Base-by-base conservation (phyloP, 768 basidiomycete species). In the Naganishia friedmannii region DNA sequence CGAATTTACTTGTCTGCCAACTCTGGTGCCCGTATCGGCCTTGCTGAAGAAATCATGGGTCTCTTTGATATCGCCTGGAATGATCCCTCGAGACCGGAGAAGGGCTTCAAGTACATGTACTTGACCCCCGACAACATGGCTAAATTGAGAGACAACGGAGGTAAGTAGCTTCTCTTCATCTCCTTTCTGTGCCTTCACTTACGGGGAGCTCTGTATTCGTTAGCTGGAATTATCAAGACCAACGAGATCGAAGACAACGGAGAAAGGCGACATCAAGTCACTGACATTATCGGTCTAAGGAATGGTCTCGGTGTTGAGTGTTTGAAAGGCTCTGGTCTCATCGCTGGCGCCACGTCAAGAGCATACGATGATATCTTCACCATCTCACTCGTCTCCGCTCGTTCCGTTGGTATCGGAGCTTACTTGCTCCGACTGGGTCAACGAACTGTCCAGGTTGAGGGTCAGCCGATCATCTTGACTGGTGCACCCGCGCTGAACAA, bases 301-400 rank as follows among this genome's bases (percentile, higher is more conserved):
- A 91, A 99, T 70, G 96, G 96, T 69, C 86, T 98, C 21, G 95
- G 96, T 77, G 96, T 99, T 31, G 96, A 98, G 82, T 96, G 88
- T 66, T 83, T 99, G 79, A 92, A 85, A 80, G 96, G 96, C 53
- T 98, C 96, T 31, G 96, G 95, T 81, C 88, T 99, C 73, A 98
- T 99, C 77, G 96, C 96, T 42, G 96, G 96, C 55, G 96, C 96
- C 82, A 99, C 96, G 0, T 95, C 94, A 39, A 88, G 96, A 39
- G 96, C 96, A 0, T 99, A 99, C 82, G 95, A 98, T 76, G 96
- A 99, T 79, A 97, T 99, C 79, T 99, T 99, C 85, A 99, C 96
- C 58, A 95, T 98, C 82, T 98, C 96, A 12, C 88, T 99, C 76
- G 96, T 99, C 74, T 96, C 93, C 53, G 96, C 94, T 73, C 92